A percentile compares a stretch with the other conserved stretches of the same genome.
phyloP scores from a whole-genome alignment of 805 yeast species.

The Candida wancherniae region DNA sequence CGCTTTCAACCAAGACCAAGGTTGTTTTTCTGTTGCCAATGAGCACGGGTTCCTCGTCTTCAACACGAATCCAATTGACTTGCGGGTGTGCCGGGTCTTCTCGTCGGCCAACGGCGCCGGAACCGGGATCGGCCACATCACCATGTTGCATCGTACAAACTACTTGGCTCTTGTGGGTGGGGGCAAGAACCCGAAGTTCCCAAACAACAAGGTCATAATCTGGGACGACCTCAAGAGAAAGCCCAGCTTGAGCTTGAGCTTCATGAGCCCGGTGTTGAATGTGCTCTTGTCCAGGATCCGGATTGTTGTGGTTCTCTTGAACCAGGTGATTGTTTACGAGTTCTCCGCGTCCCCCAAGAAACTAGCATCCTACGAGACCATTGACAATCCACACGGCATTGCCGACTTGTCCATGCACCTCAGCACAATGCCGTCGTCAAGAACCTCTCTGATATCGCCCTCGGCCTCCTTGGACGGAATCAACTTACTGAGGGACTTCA shows the following conservation, averaged over 20 bases:
- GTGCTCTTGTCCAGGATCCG: constrained; percentile 71
- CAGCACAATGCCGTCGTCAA: constrained; percentile 7
- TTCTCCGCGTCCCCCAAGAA: constrained; percentile 76
- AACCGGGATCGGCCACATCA: constrained; percentile 66
- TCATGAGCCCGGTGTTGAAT: constrained; percentile 68
- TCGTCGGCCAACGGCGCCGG: constrained; percentile 18
- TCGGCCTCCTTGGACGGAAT: too few species aligned
- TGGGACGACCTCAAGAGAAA: constrained; percentile 89
- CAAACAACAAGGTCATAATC: constrained; percentile 73
- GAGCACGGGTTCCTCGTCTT: constrained; percentile 81
- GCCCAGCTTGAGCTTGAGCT: constrained; percentile 68
- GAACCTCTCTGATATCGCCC: constrained; percentile 8
- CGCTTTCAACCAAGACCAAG: constrained; percentile 82
- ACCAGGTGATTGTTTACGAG: constrained; percentile 69
- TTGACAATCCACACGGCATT: constrained; percentile 56
- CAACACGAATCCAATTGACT: constrained; percentile 81
- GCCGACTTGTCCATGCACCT: constrained; percentile 48
- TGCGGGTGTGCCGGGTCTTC: constrained; percentile 59
- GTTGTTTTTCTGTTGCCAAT: constrained; percentile 82
- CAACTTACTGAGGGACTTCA: constrained; percentile 14
- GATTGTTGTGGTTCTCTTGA: constrained; percentile 66
- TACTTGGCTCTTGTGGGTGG: constrained; percentile 90
- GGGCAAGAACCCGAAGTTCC: constrained; percentile 72
- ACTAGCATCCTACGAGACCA: constrained; percentile 61
- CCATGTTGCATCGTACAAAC: constrained; percentile 88